phyloP scores from a whole-genome alignment of 257 asterid species.

The Avicennia marina region DNA sequence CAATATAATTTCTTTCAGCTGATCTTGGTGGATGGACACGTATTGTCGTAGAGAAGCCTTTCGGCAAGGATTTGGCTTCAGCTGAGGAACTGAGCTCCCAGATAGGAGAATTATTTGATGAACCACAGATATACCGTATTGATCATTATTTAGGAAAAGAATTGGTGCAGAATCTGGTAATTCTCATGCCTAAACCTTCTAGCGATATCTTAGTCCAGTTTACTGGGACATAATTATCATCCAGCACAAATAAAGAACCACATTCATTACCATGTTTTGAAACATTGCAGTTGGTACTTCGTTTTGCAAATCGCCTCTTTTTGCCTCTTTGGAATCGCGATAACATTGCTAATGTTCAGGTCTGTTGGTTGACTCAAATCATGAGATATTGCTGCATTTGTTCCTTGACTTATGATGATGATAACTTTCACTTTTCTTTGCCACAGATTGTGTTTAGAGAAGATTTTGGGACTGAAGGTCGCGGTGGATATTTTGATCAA shows the following conservation, averaged over 20 bases:
- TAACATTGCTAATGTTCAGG: constrained; percentile 93
- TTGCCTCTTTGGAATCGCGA: constrained; percentile 98
- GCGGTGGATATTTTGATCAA: constrained; percentile 98
- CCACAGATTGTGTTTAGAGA: constrained; percentile 94
- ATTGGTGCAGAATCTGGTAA: constrained; percentile 97
- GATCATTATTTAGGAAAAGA: constrained; percentile 99
- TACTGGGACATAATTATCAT: background rate
- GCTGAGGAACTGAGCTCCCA: constrained; percentile 92
- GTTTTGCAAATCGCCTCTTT: constrained; percentile 95
- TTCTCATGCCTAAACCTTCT: background rate
- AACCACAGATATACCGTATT: constrained; percentile 88
- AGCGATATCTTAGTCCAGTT: background rate
- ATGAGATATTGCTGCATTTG: background rate
- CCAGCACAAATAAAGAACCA: background rate
- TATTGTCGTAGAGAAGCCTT: constrained; percentile 96
- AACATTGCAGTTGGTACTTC: constrained; percentile 87
- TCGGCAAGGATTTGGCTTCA: constrained; percentile 94
- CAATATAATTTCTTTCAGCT: constrained; percentile 45
- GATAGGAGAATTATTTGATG: constrained; percentile 88
- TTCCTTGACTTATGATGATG: background rate
- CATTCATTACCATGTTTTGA: constrained; percentile 13
- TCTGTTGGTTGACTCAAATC: constrained; percentile 20
- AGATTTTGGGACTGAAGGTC: constrained; percentile 99
- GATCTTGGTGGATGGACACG: constrained; percentile 99
- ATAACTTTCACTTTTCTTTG: constrained; percentile 8